Conservation (phyloP, 1,284 basidiomycete species). For the Ganoderma boninense region DNA sequence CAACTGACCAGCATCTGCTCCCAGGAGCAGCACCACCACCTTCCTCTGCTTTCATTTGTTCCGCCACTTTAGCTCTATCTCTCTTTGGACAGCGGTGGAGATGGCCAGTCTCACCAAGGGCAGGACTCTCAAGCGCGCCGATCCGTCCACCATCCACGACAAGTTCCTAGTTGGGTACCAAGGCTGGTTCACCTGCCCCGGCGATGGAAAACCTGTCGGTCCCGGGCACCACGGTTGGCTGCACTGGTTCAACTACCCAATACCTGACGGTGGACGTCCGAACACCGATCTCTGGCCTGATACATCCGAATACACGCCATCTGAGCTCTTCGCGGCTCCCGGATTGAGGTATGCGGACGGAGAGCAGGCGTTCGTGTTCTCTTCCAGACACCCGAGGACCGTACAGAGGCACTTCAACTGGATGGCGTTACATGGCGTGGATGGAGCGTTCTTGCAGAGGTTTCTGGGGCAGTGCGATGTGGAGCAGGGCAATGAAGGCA, state of each 20-base stretch:
- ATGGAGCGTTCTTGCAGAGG: slow-evolving; percentile 81
- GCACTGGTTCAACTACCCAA: slow-evolving; percentile 78
- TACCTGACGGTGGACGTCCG: slow-evolving; percentile 70
- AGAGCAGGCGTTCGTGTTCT: slow-evolving; percentile 72
- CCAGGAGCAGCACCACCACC: not conserved
- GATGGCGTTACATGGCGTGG: slow-evolving; percentile 82
- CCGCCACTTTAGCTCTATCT: slow-evolving; percentile 3
- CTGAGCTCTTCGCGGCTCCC: slow-evolving; percentile 74
- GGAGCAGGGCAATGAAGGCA: slow-evolving; percentile 56
- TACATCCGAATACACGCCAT: slow-evolving; percentile 68
- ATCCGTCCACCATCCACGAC: slow-evolving; percentile 69
- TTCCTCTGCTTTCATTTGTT: not conserved
- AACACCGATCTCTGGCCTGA: slow-evolving; percentile 83
- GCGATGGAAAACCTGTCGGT: slow-evolving; percentile 50
- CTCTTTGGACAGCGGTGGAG: not conserved
- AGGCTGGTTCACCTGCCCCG: slow-evolving; percentile 69
- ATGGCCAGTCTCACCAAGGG: slow-evolving; percentile 30
- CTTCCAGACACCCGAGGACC: slow-evolving; percentile 75
- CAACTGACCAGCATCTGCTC: not conserved
- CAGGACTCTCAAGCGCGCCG: slow-evolving; percentile 44
- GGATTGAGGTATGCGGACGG: slow-evolving; percentile 65
- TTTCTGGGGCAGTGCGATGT: slow-evolving; percentile 72
- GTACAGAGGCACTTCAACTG: slow-evolving; percentile 81
- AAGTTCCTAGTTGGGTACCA: slow-evolving; percentile 86
- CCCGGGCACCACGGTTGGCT: slow-evolving; percentile 84